Base-by-base conservation (phyloP, 257 asterid genomes). In the Ophiorrhiza pumila region DNA sequence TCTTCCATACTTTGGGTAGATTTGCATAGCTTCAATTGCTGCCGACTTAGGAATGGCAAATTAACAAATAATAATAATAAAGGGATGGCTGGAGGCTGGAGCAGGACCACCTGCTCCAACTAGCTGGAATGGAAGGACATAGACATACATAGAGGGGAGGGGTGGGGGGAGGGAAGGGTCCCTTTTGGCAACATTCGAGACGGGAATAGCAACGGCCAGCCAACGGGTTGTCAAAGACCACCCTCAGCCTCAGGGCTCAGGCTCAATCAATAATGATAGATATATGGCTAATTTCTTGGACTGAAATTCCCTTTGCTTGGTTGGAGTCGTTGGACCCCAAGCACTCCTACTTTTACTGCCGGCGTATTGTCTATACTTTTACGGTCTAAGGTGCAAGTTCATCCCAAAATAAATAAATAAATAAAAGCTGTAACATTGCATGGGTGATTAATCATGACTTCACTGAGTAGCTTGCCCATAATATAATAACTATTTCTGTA, bases 31-130 rank as follows among this genome's bases (percentile, higher is more conserved):
- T 32, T 10, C 34, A 56, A n/a, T 55, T 55, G 60, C 60, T 23
- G n/a, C n/a, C n/a, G 1, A 23, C 32, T 55, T 55, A 14, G 25
- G 23, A 25, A 3, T 56, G 34, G 34, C 35, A 5, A 25, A 56
- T 57, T 57, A 5, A 57, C 63, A 57, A 57, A 57, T 25, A 57
- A 27, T 11, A 7, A 56, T 17, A 32, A 5, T 2, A 31, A 32
- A 18, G 20, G 62, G 41, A 18, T 22, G 5, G 32, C 46, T 1
- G 11, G 1, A 17, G 15, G 43, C 14, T 47, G 22, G 0, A 31
- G 59, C 59, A 47, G 72, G 72, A 68, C 60, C 60, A 47, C 72
- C 5, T 22, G 27, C 27, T 43, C n/a, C 60, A 15, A n/a, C 62
- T 32, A 17, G 59, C 31, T 18, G 72, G 55, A 68, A 68, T 46